phyloP scores from a whole-genome alignment of 192 early-diverging fungal genomes.

The Coemansia sp. region DNA sequence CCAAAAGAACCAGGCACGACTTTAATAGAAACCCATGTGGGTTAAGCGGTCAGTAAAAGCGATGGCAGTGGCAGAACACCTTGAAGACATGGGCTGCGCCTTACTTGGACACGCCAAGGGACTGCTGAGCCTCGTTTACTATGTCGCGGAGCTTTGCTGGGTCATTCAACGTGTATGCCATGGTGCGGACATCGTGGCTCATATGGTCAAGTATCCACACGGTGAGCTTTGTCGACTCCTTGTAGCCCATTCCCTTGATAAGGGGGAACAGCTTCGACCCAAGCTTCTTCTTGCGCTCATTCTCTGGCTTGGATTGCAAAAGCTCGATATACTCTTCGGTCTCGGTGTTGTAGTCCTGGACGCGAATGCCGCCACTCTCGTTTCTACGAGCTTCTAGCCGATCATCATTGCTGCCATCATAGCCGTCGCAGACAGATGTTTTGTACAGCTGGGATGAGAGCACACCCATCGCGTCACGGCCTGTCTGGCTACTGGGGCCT shows the following conservation, averaged over 20 bases:
- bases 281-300: conserved; percentile 55
- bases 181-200: conserved; percentile 48
- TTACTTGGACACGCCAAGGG: conserved; percentile 14
- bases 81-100: not conserved
- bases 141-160: conserved; percentile 24
- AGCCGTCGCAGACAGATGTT: not conserved
- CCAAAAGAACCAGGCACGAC: not conserved
- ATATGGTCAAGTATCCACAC: conserved; percentile 57
- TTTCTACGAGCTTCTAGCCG: not conserved
- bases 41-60: not conserved
- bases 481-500: not conserved
- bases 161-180: conserved; percentile 54
- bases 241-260: conserved; percentile 54
- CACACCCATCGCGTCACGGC: not conserved
- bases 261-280: conserved; percentile 56
- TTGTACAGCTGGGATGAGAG: not conserved
- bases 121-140: conserved; percentile 45
- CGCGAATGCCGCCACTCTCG: conserved; percentile 11
- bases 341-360: conserved; percentile 38
- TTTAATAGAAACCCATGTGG: not conserved
- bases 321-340: conserved; percentile 51
- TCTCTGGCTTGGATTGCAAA: conserved; percentile 48
- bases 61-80: not conserved
- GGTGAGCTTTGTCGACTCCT: conserved; percentile 54
- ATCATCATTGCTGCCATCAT: not conserved